Base-by-base conservation (phyloP, 1,284 basidiomycete species). In the Schizophyllum amplum region DNA sequence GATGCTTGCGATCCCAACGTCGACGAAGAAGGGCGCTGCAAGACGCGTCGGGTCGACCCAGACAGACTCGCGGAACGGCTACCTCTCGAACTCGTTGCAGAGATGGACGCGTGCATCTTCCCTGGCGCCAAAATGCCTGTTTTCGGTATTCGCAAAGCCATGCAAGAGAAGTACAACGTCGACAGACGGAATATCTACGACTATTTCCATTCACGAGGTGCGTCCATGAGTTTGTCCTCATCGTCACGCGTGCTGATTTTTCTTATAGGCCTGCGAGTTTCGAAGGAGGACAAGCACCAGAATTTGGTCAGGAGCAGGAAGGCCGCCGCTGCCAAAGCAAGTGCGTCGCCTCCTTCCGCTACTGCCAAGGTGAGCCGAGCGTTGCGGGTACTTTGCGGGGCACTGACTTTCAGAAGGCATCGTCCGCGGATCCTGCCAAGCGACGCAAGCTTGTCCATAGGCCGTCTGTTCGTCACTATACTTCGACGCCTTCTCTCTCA, bases 171-270 rank as follows among this genome's bases (percentile, higher is more conserved):
- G 53, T 86, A 84, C 66, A 75, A 73, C 58, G 82, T 86, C 56
- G 86, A 88, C 66, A 74, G 86, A 61, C 73, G 86, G 61, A 86
- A 87, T 61, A 81, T 88, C 61, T 88, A 88, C 64, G 86, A 88
- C 66, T 88, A 87, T 67, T 87, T 86, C 68, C 86, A 87, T 66
- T 78, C 77, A 25, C 68, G 76, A 72, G 78, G 77, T 75, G 51
- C 25, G 52, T 25, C 25, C 27, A 22, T 52, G 2, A 33, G 54
- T 24, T n/a, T 24, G 13, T 48, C 24, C 26, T 51, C 15, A 20
- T 4, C 20, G 4, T 26, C 24, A 5, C 27, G n/a, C 6, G 22
- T n/a, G n/a, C 17, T 49, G 5, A 49, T 49, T n/a, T 26, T 20
- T 69, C 67, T 62, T 67, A 69, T n/a, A 77, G 86, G 86, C 42